Conservation (phyloP, 192 early-diverging fungal genomes). For the Backusella psychrophila region DNA sequence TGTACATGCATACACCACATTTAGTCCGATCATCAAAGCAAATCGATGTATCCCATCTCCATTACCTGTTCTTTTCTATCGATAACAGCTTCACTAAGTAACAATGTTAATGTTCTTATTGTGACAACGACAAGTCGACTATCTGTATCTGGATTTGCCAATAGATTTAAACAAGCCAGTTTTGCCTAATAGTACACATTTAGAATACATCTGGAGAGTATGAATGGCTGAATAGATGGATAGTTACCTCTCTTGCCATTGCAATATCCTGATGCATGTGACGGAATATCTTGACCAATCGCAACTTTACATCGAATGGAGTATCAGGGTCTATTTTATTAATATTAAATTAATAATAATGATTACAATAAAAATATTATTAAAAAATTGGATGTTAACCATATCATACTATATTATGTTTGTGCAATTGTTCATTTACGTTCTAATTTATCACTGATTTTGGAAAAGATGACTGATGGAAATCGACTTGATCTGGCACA, state of each 20-base stretch:
- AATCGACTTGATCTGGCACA: slow-evolving; percentile 44
- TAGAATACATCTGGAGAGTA: too few relatives aligned
- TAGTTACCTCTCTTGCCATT: slow-evolving; percentile 36
- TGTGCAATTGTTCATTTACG: slow-evolving; percentile 7
- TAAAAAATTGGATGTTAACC: neutral
- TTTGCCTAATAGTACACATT: slow-evolving; percentile 31
- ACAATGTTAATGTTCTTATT: slow-evolving; percentile 37
- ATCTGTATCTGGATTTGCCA: slow-evolving; percentile 29
- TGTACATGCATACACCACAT: neutral
- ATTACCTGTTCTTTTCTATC: slow-evolving; percentile 40
- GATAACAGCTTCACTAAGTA: slow-evolving; percentile 39
- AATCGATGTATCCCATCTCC: neutral
- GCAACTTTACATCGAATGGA: slow-evolving; percentile 28
- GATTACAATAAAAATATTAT: neutral
- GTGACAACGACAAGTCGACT: slow-evolving; percentile 36
- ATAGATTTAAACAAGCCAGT: slow-evolving; percentile 36
- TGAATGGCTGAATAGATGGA: too few relatives aligned
- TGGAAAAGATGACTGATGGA: slow-evolving; percentile 41
- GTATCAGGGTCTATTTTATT: slow-evolving; percentile 27
- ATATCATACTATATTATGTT: neutral
- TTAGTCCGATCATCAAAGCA: too few relatives aligned
- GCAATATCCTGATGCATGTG: slow-evolving; percentile 50
- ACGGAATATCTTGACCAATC: slow-evolving; percentile 45
- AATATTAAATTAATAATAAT: neutral
- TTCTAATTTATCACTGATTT: slow-evolving; percentile 25